Evolutionary conservation across 2,329 filamentous ascomycete genomes (phyloP).

Genomic region (Arthrobotrys entomopaga): DNA sequence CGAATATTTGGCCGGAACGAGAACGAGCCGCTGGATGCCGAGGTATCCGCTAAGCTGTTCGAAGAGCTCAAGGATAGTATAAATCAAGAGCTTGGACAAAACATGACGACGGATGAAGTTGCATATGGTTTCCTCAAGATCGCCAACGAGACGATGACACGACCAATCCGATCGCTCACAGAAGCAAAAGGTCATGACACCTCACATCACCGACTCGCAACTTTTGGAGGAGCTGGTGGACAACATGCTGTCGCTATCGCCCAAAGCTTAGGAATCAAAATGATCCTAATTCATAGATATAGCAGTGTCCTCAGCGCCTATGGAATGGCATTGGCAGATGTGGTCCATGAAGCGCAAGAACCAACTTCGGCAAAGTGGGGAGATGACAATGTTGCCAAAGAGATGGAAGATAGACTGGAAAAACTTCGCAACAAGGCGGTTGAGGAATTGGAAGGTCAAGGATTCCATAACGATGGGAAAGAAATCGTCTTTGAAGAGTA

Average conservation of each 20-base stretch:
- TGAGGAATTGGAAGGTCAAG: conserved; percentile 76
- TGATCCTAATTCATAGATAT: conserved; percentile 86
- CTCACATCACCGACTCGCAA: conserved; percentile 86
- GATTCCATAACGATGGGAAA: conserved; percentile 71
- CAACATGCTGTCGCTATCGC: conserved; percentile 94
- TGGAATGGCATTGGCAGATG: conserved; percentile 91
- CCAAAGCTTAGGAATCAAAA: conserved; percentile 81
- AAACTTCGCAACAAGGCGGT: conserved; percentile 81
- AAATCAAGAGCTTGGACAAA: conserved; percentile 76
- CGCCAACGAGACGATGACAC: conserved; percentile 89
- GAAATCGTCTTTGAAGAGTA: conserved; percentile 90
- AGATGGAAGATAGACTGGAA: conserved; percentile 76
- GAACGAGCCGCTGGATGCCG: conserved; percentile 78
- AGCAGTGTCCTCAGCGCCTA: conserved; percentile 91
- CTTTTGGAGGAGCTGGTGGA: conserved; percentile 89
- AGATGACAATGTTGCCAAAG: conserved; percentile 69
- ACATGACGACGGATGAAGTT: conserved; percentile 82
- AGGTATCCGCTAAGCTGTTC: conserved; percentile 79
- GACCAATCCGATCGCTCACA: conserved; percentile 87
- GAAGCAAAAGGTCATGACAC: conserved; percentile 94
- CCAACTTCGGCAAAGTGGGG: conserved; percentile 74
- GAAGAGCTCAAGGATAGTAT: conserved; percentile 80
- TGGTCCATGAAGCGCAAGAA: conserved; percentile 89
- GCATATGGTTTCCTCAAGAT: conserved; percentile 90
- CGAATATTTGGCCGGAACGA: conserved; percentile 95